Conservation (phyloP, 495 filamentous ascomycete genomes). For the Filosporella fistucella region DNA sequence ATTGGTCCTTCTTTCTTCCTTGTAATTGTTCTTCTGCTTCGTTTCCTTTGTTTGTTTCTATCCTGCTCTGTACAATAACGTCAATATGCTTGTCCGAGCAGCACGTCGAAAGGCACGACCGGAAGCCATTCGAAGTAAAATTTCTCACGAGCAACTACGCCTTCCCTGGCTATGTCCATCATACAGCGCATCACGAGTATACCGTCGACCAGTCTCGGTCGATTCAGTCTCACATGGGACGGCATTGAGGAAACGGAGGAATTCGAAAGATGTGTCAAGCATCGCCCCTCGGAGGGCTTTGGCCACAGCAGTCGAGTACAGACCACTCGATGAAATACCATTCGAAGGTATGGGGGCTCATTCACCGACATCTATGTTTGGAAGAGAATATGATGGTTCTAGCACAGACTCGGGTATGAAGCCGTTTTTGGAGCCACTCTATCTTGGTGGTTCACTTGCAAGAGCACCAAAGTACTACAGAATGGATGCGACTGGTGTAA, state of each 20-base stretch:
- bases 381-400: constrained; percentile 2
- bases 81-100: constrained; percentile 25
- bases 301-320: constrained; percentile 38
- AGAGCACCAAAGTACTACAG: not conserved
- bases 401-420: too few relatives aligned
- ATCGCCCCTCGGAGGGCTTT: constrained; percentile 29
- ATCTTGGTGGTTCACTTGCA: constrained; percentile 8
- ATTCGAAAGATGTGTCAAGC: constrained; percentile 14
- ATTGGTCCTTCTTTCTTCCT: too few relatives aligned
- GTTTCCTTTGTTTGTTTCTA: not conserved
- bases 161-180: constrained; percentile 18
- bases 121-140: constrained; percentile 10
- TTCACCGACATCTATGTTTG: too few relatives aligned
- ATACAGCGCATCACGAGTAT: not conserved
- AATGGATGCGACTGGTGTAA: not conserved
- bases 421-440: constrained; percentile 3
- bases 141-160: constrained; percentile 14
- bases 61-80: constrained; percentile 12
- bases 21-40: not conserved
- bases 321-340: constrained; percentile 30
- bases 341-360: constrained; percentile 26
- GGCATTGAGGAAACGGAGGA: constrained; percentile 10
- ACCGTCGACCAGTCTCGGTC: constrained; percentile 2
- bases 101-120: constrained; percentile 18
- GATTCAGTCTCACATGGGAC: constrained; percentile 5